phyloP scores from a whole-genome alignment of 805 yeast genomes.

The Sugiyamaella smithiae region DNA sequence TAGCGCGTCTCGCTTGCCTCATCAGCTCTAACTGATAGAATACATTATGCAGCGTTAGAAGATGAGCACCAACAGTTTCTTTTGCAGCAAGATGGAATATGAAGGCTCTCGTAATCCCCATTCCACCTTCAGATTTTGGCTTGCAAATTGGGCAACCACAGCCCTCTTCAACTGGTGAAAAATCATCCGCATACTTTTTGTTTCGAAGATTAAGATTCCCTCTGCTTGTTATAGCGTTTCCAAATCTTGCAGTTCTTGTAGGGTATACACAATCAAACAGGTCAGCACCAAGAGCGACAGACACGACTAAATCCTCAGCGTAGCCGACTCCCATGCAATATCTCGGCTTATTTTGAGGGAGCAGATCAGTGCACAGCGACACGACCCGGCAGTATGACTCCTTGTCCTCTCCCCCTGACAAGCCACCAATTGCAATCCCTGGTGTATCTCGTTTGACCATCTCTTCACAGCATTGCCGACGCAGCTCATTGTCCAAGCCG shows the following conservation, averaged over 20 bases:
- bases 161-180: constrained; percentile 38
- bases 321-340: constrained; percentile 49
- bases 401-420: constrained; percentile 48
- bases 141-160: constrained; percentile 42
- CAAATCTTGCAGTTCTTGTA: constrained; percentile 44
- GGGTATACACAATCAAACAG: constrained; percentile 48
- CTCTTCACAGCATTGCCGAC: constrained; percentile 40
- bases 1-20: constrained; percentile 40
- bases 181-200: constrained; percentile 36
- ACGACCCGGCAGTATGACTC: constrained; percentile 41
- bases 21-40: constrained; percentile 43
- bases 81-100: constrained; percentile 37
- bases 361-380: constrained; percentile 38
- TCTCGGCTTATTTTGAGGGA: constrained; percentile 42
- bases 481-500: constrained; percentile 41
- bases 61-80: constrained; percentile 45
- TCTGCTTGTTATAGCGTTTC: constrained; percentile 41
- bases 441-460: constrained; percentile 45
- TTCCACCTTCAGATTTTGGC: constrained; percentile 33
- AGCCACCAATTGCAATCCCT: constrained; percentile 47
- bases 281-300: constrained; percentile 47
- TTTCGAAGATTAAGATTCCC: constrained; percentile 39
- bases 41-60: constrained; percentile 43
- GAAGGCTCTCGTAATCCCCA: constrained; percentile 40
- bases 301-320: constrained; percentile 46